phyloP scores from a whole-genome alignment of 2,329 filamentous ascomycete genomes.

The Alternaria sp. region DNA sequence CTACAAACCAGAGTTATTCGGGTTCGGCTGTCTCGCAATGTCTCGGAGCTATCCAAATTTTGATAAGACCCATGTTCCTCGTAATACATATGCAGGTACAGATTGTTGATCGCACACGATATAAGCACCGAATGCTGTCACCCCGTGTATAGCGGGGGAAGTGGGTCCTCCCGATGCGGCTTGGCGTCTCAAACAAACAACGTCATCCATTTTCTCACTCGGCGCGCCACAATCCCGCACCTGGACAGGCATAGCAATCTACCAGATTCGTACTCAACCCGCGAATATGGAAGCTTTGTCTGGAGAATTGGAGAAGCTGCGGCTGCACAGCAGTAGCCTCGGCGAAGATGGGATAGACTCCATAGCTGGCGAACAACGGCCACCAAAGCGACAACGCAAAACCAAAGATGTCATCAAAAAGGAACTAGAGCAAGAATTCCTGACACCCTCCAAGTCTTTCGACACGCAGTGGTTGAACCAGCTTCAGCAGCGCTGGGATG shows the following conservation, averaged over 20 bases:
- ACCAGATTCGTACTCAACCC: conserved; percentile 12
- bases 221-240: conserved; percentile 19
- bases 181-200: conserved; percentile 27
- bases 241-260: conserved; percentile 2
- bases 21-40: background rate
- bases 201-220: conserved; percentile 30
- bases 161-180: conserved; percentile 20
- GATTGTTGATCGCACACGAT: background rate
- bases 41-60: background rate
- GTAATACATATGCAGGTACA: conserved; percentile 2
- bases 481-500: conserved; percentile 90
- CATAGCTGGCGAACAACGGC: conserved; percentile 63
- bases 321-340: conserved; percentile 49
- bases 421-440: conserved; percentile 77
- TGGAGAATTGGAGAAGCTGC: conserved; percentile 62
- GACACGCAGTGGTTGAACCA: conserved; percentile 86
- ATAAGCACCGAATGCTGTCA: background rate
- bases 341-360: conserved; percentile 61
- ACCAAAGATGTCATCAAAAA: conserved; percentile 69
- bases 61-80: background rate
- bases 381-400: conserved; percentile 63
- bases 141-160: conserved; percentile 3
- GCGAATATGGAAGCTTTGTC: conserved; percentile 52
- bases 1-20: background rate
- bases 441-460: conserved; percentile 82